Evolutionary conservation across 768 basidiomycete genomes (phyloP), one percentile per base, ranked within the genome.

Genomic region (Cantharellus cinnabarinus): DNA sequence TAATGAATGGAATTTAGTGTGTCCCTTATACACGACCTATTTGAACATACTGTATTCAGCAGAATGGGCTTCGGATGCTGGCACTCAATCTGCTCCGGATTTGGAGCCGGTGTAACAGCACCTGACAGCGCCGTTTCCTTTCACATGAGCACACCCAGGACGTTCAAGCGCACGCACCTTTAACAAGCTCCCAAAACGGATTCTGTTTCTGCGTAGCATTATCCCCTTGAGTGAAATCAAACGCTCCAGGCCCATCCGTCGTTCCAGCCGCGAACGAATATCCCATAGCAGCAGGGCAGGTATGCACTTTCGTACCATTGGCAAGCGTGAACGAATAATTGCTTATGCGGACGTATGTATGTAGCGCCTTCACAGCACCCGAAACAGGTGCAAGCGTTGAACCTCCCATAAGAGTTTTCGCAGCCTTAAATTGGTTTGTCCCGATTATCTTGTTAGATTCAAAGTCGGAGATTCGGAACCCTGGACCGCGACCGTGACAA

Each of bases 131-230:
- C 44, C 10, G 44, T 48, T 48, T 1, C 44, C 10, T 48, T 29
- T 48, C 44, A 48, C 29, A 10, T 29, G 44, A 48, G 10, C 44
- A 48, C 29, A 48, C 44, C 20, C 20, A 10, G 29, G 44, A 48
- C 29, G 44, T 48, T 48, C 44, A 48, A 48, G 29, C 14, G 41
- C 51, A 10, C 57, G 29, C 62, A 76, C 79, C 78, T 71, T 86
- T 89, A 56, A 88, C 82, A 39, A 85, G 65, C 62, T 87, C 76
- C 84, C 85, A 87, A 67, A 88, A 84, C 3, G 82, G 81, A 67
- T 88, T 86, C 66, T 77, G 80, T 4, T 77, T 68, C 14, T 66
- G 66, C 2, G 80, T 77, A 29, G 77, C 75, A 66, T 86, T 85
- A 63, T 77, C 73, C 3, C 85, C 84, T 71, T 87, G 85, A 40